Evolutionary conservation across 2,329 filamentous ascomycete species (phyloP).

Genomic region (Alternaria alternata): DNA sequence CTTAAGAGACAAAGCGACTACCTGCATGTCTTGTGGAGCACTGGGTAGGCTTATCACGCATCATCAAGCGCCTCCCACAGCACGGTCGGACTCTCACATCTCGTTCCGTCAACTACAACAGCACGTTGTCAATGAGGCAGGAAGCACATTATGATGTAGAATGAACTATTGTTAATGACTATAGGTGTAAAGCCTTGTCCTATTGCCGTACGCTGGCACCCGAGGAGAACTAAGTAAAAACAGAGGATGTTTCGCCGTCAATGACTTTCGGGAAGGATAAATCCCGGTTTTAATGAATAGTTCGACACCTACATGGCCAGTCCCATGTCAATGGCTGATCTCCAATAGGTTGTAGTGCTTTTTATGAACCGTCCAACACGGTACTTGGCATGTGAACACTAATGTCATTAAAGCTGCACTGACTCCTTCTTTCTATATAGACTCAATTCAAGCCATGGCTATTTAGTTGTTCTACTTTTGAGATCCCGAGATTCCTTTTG

Average conservation of each 20-base stretch:
- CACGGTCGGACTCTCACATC: neutral
- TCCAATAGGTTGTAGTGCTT: neutral
- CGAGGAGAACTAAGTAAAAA: neutral
- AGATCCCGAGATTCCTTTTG: neutral
- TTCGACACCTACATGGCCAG: conserved; percentile 1
- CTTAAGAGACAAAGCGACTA: neutral
- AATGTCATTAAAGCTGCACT: neutral
- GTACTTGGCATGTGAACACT: conserved; percentile 5
- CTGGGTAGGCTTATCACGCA: neutral
- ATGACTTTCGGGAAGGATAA: neutral
- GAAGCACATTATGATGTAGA: too few relatives aligned
- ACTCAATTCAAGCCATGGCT: too few relatives aligned
- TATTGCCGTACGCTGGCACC: neutral
- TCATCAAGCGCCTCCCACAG: neutral
- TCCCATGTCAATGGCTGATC: neutral
- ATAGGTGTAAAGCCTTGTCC: neutral
- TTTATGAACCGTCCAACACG: conserved; percentile 9
- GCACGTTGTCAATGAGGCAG: too few relatives aligned
- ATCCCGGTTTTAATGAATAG: neutral
- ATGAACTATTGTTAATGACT: neutral
- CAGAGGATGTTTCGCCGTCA: neutral
- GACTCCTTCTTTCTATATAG: too few relatives aligned
- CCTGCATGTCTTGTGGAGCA: neutral
- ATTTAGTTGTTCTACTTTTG: neutral
- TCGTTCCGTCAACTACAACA: neutral